phyloP scores from a whole-genome alignment of 2,329 filamentous ascomycete species.

The Dothiorella sarmentorum region DNA sequence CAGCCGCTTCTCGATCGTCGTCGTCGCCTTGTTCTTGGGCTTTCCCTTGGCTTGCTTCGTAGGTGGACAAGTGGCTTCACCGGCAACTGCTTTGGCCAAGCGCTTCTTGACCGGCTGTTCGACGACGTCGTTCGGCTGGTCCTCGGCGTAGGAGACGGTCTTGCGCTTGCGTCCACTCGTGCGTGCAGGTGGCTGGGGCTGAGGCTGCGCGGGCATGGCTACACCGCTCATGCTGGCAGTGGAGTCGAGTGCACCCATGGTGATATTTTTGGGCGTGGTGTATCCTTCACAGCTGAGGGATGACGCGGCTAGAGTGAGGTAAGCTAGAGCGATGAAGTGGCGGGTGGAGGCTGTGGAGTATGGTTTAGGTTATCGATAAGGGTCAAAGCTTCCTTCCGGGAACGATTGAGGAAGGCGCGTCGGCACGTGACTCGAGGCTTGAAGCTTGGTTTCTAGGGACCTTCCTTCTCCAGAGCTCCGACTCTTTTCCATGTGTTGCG shows the following conservation, averaged over 20 bases:
- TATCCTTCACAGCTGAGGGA: not conserved
- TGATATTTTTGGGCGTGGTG: not conserved
- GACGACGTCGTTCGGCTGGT: not conserved
- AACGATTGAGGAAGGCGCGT: not conserved
- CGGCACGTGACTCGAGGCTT: conserved; percentile 2
- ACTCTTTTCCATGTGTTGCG: not conserved
- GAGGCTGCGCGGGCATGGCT: not conserved
- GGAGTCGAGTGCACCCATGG: not conserved
- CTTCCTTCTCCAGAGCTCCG: not conserved
- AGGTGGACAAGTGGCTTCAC: not conserved
- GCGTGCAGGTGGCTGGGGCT: conserved; percentile 10
- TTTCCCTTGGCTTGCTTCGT: conserved; percentile 23
- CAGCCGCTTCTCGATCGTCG: conserved; percentile 31
- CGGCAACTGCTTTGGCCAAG: not conserved
- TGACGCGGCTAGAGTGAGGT: conserved; percentile 9
- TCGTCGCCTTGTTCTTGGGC: conserved; percentile 19
- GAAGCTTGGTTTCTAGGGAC: no score
- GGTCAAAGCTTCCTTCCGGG: not conserved
- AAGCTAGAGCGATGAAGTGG: conserved; percentile 10
- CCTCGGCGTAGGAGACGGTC: conserved; percentile 3
- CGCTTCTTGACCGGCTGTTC: not conserved
- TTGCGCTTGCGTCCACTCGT: conserved; percentile 6
- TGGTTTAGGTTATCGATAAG: conserved; percentile 14
- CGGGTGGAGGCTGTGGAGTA: conserved; percentile 9
- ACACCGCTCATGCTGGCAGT: conserved; percentile 8